Percentiles rank a stretch among this genome's conserved stretches.
phyloP scores from a whole-genome alignment of 1,139 yeast species.

The Pneumocystis sp. region DNA sequence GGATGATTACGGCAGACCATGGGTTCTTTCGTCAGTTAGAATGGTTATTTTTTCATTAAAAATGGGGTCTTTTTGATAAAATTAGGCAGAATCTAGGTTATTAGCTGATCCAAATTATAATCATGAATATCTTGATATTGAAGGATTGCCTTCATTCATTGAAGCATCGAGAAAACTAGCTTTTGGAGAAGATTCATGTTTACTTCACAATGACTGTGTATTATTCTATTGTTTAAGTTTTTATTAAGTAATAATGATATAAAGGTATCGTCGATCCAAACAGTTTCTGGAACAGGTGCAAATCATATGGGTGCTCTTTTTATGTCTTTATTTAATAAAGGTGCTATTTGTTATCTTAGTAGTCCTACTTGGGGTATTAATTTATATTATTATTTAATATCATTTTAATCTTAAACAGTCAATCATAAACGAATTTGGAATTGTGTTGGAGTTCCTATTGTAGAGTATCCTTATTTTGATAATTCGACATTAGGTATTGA shows the following conservation, averaged over 20 bases:
- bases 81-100: slow-evolving; percentile 42
- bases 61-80: neutral
- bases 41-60: slow-evolving; percentile 24
- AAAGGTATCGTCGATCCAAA: slow-evolving; percentile 56
- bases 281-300: slow-evolving; percentile 93
- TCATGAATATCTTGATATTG: slow-evolving; percentile 81
- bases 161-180: slow-evolving; percentile 60
- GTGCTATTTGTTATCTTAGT: slow-evolving; percentile 48
- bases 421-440: slow-evolving; percentile 76
- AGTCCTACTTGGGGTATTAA: slow-evolving; percentile 77
- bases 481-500: slow-evolving; percentile 47
- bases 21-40: slow-evolving; percentile 72
- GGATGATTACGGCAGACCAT: slow-evolving; percentile 69
- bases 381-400: neutral
- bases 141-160: slow-evolving; percentile 60
- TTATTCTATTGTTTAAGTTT: neutral
- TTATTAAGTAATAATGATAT: neutral
- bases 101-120: slow-evolving; percentile 49
- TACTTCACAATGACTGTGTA: slow-evolving; percentile 14
- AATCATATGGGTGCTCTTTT: slow-evolving; percentile 75
- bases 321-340: slow-evolving; percentile 30
- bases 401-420: neutral
- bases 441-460: slow-evolving; percentile 44
- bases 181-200: slow-evolving; percentile 36
- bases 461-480: slow-evolving; percentile 68